phyloP scores from a whole-genome alignment of 1,139 yeast genomes.

The Suhomyces ambrosiae region DNA sequence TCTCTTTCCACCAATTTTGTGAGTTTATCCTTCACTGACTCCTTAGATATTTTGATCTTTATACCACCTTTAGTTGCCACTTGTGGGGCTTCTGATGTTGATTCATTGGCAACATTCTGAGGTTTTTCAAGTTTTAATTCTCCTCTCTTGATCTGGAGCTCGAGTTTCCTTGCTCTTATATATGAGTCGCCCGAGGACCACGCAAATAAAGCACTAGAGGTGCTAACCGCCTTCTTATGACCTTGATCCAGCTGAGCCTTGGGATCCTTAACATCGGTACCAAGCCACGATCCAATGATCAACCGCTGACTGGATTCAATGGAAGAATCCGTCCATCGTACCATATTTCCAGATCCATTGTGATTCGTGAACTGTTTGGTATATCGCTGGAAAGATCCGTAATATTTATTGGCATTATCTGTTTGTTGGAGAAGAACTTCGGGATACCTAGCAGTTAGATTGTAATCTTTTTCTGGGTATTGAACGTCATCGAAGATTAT shows the following conservation, averaged over 20 bases:
- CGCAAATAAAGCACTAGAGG: slow-evolving; percentile 41
- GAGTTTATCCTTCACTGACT: slow-evolving; percentile 29
- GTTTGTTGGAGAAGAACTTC: slow-evolving; percentile 39
- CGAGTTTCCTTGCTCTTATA: slow-evolving; percentile 36
- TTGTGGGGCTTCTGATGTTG: slow-evolving; percentile 3
- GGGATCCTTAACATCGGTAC: slow-evolving; percentile 15
- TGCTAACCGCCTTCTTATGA: slow-evolving; percentile 13
- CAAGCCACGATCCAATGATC: slow-evolving; percentile 35
- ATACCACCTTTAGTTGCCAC: slow-evolving; percentile 6
- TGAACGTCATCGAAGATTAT: slow-evolving; percentile 4
- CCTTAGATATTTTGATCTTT: slow-evolving; percentile 18
- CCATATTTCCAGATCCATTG: slow-evolving; percentile 19
- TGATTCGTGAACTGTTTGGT: slow-evolving; percentile 36
- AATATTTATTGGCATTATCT: slow-evolving; percentile 34
- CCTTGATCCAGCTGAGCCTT: slow-evolving; percentile 3
- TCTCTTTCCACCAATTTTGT: slow-evolving; percentile 38
- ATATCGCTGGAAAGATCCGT: slow-evolving; percentile 38
- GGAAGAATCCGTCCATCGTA: slow-evolving; percentile 39
- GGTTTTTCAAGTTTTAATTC: slow-evolving; percentile 7
- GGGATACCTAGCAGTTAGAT: slow-evolving; percentile 27
- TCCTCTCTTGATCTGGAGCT: slow-evolving; percentile 21
- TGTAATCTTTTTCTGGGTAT: slow-evolving; percentile 5
- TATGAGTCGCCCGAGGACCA: slow-evolving; percentile 51
- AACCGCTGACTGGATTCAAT: slow-evolving; percentile 32
- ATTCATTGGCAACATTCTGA: slow-evolving; percentile 1